These are phyloP conservation scores for Huntiella bhutanensis DNA, from an alignment of 2,329 filamentous ascomycete genomes.

Conservation along the genomic window DNA sequence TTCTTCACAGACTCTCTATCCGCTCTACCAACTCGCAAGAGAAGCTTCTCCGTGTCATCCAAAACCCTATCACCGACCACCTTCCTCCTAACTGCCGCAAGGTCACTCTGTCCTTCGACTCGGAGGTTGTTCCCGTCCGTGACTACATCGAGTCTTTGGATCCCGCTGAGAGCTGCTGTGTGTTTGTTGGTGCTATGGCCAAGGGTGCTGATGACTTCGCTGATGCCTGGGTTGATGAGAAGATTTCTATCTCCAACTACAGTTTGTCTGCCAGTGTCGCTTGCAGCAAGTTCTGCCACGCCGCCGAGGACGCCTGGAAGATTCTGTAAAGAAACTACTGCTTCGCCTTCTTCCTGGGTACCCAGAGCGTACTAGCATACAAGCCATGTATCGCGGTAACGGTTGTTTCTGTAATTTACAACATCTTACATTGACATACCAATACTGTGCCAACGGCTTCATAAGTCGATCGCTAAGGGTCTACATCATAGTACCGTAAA, in stretches of 20 bases:
- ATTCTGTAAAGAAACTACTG: slow-evolving; percentile 44
- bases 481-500: no score
- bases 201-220: slow-evolving; percentile 94
- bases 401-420: no score
- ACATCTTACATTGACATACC: no score
- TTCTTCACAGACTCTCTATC: slow-evolving; percentile 88
- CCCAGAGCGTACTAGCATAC: no score
- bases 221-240: slow-evolving; percentile 84
- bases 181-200: slow-evolving; percentile 96
- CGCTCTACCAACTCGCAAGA: slow-evolving; percentile 93
- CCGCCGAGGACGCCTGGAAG: slow-evolving; percentile 89
- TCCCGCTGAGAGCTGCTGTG: slow-evolving; percentile 80
- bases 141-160: slow-evolving; percentile 72
- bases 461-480: no score
- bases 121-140: slow-evolving; percentile 65
- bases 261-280: slow-evolving; percentile 93
- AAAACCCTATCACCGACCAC: slow-evolving; percentile 94
- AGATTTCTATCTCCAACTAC: slow-evolving; percentile 96
- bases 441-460: no score
- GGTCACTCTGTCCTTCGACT: slow-evolving; percentile 88
- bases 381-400: no score
- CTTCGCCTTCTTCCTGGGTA: no score
- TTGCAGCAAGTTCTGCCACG: slow-evolving; percentile 99
- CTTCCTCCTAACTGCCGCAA: slow-evolving; percentile 94
- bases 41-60: slow-evolving; percentile 92